These are phyloP conservation scores for Pseudevernia furfuracea DNA, from an alignment of 495 filamentous ascomycete genomes.

Conservation along the genomic window DNA sequence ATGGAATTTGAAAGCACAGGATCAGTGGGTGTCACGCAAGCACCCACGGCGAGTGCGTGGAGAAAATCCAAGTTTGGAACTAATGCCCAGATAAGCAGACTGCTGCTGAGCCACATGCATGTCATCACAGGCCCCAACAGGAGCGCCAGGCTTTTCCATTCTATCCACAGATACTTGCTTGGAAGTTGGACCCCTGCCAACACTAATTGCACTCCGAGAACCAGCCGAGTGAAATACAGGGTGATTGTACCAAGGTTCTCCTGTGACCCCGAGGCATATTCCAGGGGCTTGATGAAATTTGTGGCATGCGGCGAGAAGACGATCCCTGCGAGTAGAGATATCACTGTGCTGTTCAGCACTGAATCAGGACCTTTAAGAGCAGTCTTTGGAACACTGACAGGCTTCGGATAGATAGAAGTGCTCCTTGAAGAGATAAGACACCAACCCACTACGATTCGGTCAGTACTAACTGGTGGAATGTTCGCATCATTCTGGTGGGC, in stretches of 20 bases:
- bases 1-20: conserved; percentile 84
- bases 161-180: conserved; percentile 66
- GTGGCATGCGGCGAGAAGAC: conserved; percentile 63
- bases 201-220: conserved; percentile 85
- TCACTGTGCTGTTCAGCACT: conserved; percentile 36
- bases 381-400: conserved; percentile 15
- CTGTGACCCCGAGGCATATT: conserved; percentile 61
- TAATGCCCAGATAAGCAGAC: conserved; percentile 68
- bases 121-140: conserved; percentile 83
- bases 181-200: conserved; percentile 88
- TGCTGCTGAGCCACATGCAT: conserved; percentile 80
- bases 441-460: conserved; percentile 45
- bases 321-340: conserved; percentile 73
- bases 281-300: conserved; percentile 66
- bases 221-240: conserved; percentile 76
- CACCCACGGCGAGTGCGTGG: conserved; percentile 68
- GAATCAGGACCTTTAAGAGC: neutral
- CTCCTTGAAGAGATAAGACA: conserved; percentile 85
- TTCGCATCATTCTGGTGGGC: neutral
- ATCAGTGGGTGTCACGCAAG: conserved; percentile 87
- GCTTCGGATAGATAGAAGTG: conserved; percentile 88
- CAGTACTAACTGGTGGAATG: neutral
- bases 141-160: conserved; percentile 72
- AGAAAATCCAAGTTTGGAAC: conserved; percentile 68
- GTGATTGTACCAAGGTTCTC: conserved; percentile 58